phyloP scores from a whole-genome alignment of 2,329 filamentous ascomycete species.

The Fusarium pseudograminearum region DNA sequence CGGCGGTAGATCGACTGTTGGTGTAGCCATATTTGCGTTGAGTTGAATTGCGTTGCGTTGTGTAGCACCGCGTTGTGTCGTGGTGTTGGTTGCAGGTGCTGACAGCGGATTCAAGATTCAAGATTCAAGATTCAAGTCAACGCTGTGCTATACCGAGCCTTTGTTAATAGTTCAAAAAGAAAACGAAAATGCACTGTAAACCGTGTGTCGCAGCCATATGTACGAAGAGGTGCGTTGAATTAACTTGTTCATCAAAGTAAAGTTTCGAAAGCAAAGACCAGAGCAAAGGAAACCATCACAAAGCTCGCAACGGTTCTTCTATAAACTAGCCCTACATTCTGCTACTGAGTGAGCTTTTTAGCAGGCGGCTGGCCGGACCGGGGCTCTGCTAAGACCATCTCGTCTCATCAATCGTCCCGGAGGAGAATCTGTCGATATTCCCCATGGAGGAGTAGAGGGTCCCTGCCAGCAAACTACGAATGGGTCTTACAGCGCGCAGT shows the following conservation, averaged over 20 bases:
- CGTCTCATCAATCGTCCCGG: constrained; percentile 27
- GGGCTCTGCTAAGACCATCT: constrained; percentile 37
- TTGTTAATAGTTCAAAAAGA: constrained; percentile 23
- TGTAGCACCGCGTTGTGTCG: neutral
- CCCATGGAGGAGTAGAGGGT: constrained; percentile 24
- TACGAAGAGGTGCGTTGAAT: constrained; percentile 12
- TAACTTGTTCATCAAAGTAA: constrained; percentile 10
- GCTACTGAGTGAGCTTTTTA: constrained; percentile 24
- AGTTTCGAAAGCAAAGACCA: constrained; percentile 11
- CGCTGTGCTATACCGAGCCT: neutral
- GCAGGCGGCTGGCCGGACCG: constrained; percentile 44
- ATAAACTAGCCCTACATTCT: constrained; percentile 24
- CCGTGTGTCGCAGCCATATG: constrained; percentile 25
- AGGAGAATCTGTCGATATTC: constrained; percentile 28
- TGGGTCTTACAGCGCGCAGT: constrained; percentile 44
- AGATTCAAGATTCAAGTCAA: neutral
- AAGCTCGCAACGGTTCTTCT: constrained; percentile 35
- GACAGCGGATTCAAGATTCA: constrained; percentile 1
- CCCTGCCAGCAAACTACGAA: constrained; percentile 26
- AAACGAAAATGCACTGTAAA: neutral
- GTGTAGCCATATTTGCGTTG: constrained; percentile 39
- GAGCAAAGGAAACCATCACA: constrained; percentile 11
- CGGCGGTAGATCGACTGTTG: constrained; percentile 45
- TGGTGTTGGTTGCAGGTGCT: constrained; percentile 1
- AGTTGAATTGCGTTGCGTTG: neutral